Conservation (phyloP, 805 yeast species). For the Candida parachauliodes region DNA sequence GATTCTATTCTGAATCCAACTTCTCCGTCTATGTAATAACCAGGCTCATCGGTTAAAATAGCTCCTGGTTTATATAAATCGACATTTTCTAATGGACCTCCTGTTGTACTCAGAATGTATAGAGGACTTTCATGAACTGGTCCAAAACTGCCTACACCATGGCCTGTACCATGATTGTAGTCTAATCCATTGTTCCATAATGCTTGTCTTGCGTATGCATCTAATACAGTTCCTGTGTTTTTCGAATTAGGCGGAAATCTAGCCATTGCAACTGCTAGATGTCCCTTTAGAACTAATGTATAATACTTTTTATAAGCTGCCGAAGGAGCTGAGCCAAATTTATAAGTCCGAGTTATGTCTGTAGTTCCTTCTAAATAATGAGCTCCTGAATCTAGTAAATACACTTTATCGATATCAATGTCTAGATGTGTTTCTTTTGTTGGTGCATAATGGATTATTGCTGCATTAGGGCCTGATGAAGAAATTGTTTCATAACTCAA, state of each 20-base stretch:
- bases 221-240: conserved; percentile 72
- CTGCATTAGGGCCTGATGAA: conserved; percentile 71
- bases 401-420: conserved; percentile 66
- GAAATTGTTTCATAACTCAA: conserved; percentile 75
- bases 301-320: conserved; percentile 69
- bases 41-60: conserved; percentile 89
- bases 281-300: conserved; percentile 88
- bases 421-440: conserved; percentile 51
- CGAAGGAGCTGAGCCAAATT: conserved; percentile 43
- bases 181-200: conserved; percentile 81
- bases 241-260: conserved; percentile 67
- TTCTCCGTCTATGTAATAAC: conserved; percentile 84
- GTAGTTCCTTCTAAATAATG: conserved; percentile 95
- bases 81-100: conserved; percentile 45
- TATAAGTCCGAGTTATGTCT: conserved; percentile 87
- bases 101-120: conserved; percentile 61
- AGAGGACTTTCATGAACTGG: conserved; percentile 95
- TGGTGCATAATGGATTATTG: conserved; percentile 76
- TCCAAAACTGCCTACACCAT: conserved; percentile 90
- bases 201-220: conserved; percentile 76
- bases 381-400: conserved; percentile 85
- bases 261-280: conserved; percentile 77
- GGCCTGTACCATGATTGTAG: conserved; percentile 95
- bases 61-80: conserved; percentile 54
- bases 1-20: conserved; percentile 90